These are phyloP conservation scores for Alternaria sp. DNA, from an alignment of 2,329 filamentous ascomycete genomes.

Conservation along the genomic window DNA sequence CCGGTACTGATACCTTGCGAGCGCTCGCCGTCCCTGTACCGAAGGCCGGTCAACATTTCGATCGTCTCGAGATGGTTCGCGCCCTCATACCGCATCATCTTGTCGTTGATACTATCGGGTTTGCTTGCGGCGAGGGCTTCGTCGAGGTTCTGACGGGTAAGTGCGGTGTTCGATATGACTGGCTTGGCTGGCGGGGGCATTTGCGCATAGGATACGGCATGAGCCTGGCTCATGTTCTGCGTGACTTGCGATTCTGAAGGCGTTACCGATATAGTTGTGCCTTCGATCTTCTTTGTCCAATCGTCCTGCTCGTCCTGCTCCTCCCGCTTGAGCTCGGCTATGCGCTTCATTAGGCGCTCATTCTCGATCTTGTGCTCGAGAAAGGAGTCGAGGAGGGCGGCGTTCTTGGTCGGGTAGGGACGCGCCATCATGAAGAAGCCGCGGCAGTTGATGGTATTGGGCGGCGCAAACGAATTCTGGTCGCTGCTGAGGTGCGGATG, in stretches of 20 bases:
- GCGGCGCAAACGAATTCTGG: constrained; percentile 68
- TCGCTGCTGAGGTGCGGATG: constrained; percentile 86
- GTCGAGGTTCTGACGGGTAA: constrained; percentile 83
- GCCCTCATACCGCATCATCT: constrained; percentile 83
- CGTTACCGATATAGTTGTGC: constrained; percentile 49
- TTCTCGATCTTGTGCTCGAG: constrained; percentile 98
- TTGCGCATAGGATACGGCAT: constrained; percentile 57
- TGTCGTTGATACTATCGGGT: constrained; percentile 81
- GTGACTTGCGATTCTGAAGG: constrained; percentile 53
- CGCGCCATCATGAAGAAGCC: constrained; percentile 94
- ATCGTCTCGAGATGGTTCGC: constrained; percentile 81
- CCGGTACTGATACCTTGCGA: constrained; percentile 89
- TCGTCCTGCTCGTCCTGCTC: constrained; percentile 81
- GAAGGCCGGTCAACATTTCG: constrained; percentile 88
- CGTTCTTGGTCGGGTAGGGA: constrained; percentile 88
- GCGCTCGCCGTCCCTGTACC: constrained; percentile 87
- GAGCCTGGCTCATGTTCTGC: constrained; percentile 48
- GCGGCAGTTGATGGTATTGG: constrained; percentile 72
- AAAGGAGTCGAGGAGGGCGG: constrained; percentile 86
- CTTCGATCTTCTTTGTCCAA: constrained; percentile 67
- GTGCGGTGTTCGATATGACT: constrained; percentile 68
- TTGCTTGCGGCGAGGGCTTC: constrained; percentile 70
- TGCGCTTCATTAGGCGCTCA: constrained; percentile 82
- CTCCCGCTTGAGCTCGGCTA: constrained; percentile 83
- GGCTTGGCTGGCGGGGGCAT: constrained; percentile 75